phyloP scores from a whole-genome alignment of 805 yeast species.

The Geotrichum ghanense region DNA sequence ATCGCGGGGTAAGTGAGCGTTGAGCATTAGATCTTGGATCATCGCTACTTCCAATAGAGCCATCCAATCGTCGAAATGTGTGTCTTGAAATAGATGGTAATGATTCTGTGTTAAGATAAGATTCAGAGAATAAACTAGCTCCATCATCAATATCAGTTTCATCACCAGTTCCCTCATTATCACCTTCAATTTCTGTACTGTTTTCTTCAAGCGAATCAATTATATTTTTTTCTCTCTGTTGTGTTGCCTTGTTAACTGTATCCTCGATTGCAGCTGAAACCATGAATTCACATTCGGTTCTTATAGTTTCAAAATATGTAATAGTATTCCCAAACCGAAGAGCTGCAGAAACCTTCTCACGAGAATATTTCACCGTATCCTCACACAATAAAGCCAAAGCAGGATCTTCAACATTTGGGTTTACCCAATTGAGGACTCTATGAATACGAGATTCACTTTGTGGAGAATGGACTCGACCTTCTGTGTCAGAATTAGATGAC shows the following conservation, averaged over 20 bases:
- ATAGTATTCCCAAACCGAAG: slow-evolving; percentile 62
- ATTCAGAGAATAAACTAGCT: slow-evolving; percentile 29
- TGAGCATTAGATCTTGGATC: slow-evolving; percentile 5
- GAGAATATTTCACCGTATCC: slow-evolving; percentile 54
- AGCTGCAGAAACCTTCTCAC: slow-evolving; percentile 57
- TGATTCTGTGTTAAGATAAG: slow-evolving; percentile 32
- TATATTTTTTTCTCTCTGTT: slow-evolving; percentile 16
- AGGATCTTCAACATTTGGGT: slow-evolving; percentile 45
- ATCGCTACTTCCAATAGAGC: slow-evolving; percentile 5
- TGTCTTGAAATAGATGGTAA: slow-evolving; percentile 24
- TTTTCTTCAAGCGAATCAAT: slow-evolving; percentile 16
- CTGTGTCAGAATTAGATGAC: slow-evolving; percentile 23
- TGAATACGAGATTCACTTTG: slow-evolving; percentile 23
- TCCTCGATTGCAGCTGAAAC: slow-evolving; percentile 53
- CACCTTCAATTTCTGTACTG: slow-evolving; percentile 5
- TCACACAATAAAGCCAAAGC: slow-evolving; percentile 50
- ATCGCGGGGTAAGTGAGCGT: slow-evolving; percentile 5
- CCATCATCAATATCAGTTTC: slow-evolving; percentile 2
- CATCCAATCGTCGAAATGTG: background rate
- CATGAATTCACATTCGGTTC: slow-evolving; percentile 62
- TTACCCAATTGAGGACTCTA: slow-evolving; percentile 24
- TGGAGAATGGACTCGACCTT: slow-evolving; percentile 20
- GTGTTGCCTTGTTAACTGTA: slow-evolving; percentile 46
- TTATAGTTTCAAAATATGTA: slow-evolving; percentile 63
- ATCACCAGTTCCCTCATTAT: slow-evolving; percentile 1